phyloP scores from a whole-genome alignment of 2,329 filamentous ascomycete species.

The Pleomassaria siparia region DNA sequence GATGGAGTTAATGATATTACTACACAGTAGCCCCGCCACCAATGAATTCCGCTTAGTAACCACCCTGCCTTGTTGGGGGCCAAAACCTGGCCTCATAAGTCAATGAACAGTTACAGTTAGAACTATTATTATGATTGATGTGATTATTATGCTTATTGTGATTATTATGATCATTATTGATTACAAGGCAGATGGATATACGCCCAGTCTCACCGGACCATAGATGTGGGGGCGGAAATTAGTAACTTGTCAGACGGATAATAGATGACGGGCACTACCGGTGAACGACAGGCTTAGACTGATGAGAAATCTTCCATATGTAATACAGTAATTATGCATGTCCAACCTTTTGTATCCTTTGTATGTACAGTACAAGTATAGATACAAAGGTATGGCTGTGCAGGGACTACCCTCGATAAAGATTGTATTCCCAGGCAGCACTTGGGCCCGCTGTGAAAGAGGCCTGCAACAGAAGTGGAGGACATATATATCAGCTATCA shows the following conservation, averaged over 20 bases:
- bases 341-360: neutral
- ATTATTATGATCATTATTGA: too few relatives aligned
- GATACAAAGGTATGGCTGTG: slow-evolving; percentile 22
- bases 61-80: neutral
- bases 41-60: slow-evolving; percentile 19
- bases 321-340: neutral
- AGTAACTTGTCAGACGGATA: slow-evolving; percentile 3
- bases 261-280: slow-evolving; percentile 1
- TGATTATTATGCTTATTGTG: too few relatives aligned
- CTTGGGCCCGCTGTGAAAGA: slow-evolving; percentile 15
- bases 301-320: neutral
- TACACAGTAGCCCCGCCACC: slow-evolving; percentile 8
- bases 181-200: slow-evolving; percentile 8
- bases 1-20: slow-evolving; percentile 7
- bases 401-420: slow-evolving; percentile 9
- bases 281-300: slow-evolving; percentile 3
- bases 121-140: too few relatives aligned
- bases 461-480: slow-evolving; percentile 32
- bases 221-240: neutral
- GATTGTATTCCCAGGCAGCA: slow-evolving; percentile 16
- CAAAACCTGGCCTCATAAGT: slow-evolving; percentile 14
- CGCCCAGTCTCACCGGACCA: too few relatives aligned
- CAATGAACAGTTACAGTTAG: too few relatives aligned
- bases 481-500: slow-evolving; percentile 27
- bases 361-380: too few relatives aligned